Conservation (phyloP, 2,329 filamentous ascomycete species). For the Penicillium sp. region DNA sequence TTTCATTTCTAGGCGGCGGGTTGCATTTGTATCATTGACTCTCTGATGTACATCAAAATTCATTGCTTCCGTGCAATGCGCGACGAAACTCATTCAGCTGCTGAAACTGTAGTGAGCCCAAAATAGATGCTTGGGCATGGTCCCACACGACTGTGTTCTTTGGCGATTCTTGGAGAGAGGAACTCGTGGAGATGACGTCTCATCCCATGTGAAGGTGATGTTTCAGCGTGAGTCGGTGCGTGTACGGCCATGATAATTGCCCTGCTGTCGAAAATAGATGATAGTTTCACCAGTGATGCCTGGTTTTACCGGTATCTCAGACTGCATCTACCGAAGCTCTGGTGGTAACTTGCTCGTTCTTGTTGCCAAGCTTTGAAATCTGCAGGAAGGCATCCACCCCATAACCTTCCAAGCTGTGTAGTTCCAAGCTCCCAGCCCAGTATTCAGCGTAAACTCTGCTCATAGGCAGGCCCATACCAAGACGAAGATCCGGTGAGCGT, state of each 20-base stretch:
- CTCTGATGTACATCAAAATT: not conserved
- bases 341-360: slow-evolving; percentile 87
- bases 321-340: slow-evolving; percentile 74
- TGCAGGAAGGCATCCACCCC: slow-evolving; percentile 94
- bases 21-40: not conserved
- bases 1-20: not conserved
- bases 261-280: not conserved
- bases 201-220: not conserved
- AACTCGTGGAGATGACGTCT: not conserved
- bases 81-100: not conserved
- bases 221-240: not conserved
- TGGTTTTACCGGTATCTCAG: slow-evolving; percentile 32
- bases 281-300: not conserved
- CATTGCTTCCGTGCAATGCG: not conserved
- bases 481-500: slow-evolving; percentile 76
- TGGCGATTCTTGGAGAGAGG: not conserved
- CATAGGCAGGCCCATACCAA: slow-evolving; percentile 91
- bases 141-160: not conserved
- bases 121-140: not conserved
- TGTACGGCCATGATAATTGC: not conserved
- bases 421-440: slow-evolving; percentile 87
- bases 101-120: not conserved
- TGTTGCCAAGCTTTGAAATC: slow-evolving; percentile 94
- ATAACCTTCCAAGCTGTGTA: slow-evolving; percentile 92
- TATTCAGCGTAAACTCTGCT: slow-evolving; percentile 96